phyloP scores from a whole-genome alignment of 2,329 filamentous ascomycete species.

The Alternaria triticina region DNA sequence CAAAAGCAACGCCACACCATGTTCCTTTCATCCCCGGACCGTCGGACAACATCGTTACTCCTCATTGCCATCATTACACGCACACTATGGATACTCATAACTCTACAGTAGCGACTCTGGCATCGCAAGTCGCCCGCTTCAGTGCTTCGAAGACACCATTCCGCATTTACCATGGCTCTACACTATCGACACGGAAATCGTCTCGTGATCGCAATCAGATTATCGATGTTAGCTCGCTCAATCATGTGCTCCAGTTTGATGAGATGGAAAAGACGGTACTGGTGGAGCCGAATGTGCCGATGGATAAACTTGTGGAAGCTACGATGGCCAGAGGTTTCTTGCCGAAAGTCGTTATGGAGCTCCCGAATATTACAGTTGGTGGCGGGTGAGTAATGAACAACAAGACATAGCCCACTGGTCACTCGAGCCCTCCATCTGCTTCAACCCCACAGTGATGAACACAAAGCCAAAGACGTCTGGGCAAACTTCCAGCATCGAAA shows the following conservation, averaged over 20 bases:
- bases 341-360: slow-evolving; percentile 73
- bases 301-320: slow-evolving; percentile 67
- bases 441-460: neutral
- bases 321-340: slow-evolving; percentile 63
- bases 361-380: slow-evolving; percentile 72
- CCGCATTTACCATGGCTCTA: slow-evolving; percentile 64
- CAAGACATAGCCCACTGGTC: neutral
- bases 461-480: neutral
- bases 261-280: slow-evolving; percentile 52
- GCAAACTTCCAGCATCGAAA: neutral
- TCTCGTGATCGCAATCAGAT: slow-evolving; percentile 50
- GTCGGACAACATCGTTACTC: neutral
- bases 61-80: neutral
- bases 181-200: slow-evolving; percentile 59
- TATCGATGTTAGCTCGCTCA: slow-evolving; percentile 58
- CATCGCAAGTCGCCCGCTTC: slow-evolving; percentile 52
- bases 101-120: slow-evolving; percentile 30
- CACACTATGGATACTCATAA: slow-evolving; percentile 38
- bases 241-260: slow-evolving; percentile 55
- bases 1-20: slow-evolving; percentile 9
- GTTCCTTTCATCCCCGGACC: slow-evolving; percentile 3
- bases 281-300: slow-evolving; percentile 73
- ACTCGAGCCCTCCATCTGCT: neutral
- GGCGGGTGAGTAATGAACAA: slow-evolving; percentile 54
- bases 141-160: slow-evolving; percentile 55